Evolutionary conservation across 768 basidiomycete species (phyloP), one percentile per base, ranked within the genome.

Genomic region (Rubroboletus pulcherrimus): DNA sequence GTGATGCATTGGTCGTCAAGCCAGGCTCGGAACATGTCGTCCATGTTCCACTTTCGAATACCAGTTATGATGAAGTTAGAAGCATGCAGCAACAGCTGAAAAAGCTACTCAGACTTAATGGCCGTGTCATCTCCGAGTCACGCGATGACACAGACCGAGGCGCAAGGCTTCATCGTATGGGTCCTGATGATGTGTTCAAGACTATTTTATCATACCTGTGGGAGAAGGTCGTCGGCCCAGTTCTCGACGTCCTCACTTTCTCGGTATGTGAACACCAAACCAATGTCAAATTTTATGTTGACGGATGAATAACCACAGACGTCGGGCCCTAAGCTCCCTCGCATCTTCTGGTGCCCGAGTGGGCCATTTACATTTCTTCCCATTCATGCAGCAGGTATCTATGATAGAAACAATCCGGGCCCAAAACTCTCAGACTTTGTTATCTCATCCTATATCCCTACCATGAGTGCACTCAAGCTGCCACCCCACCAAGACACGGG

Each of bases 401-500:
- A 43, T 26, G 15, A 17, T 15, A 5, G 1, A 43, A 3, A 14
- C 4, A 15, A 30, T 49, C 37, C 6, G 0, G 43, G 44, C 3
- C 10, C 31, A 2, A 49, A 51, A 19, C 2, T 55, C 5, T 52
- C 42, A 3, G 46, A 54, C 21, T 41, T 41, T 31, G 39, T 30
- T 1, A 33, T 49, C 17, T 56, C 50, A 4, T 73, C 72, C 14
- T 73, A 73, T 37, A 64, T 62, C 2, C 66, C 70, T 2, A 71
- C 70, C 2, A 50, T 73, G 5, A 44, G 53, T 39, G 59, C 70
- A 3, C 54, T 71, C 29, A 19, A 15, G 24, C 26, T 56, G 31
- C 30, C 35, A 17, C 6, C 34, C 7, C 24, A 7, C 11, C 29
- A 19, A 29, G 10, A 51, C 29, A 9, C 5, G 19, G 19, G 47